Percentiles rank a stretch among this genome's conserved stretches.
phyloP scores from a whole-genome alignment of 495 filamentous ascomycete genomes.

The Penicillium salamii region DNA sequence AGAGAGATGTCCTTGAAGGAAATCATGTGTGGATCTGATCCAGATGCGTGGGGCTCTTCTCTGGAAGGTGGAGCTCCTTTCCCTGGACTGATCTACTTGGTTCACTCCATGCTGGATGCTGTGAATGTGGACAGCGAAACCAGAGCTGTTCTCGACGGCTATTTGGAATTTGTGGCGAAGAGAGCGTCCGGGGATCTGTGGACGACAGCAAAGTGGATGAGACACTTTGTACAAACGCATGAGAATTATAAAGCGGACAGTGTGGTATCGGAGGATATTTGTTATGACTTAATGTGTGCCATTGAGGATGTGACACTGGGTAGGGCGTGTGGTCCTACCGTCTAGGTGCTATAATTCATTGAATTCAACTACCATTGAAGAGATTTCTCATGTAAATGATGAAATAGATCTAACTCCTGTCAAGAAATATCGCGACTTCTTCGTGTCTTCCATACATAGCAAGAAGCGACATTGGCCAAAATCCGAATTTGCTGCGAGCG shows the following conservation, averaged over 20 bases:
- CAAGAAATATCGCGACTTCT: too few species aligned
- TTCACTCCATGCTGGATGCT: neutral
- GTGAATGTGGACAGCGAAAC: constrained; percentile 55
- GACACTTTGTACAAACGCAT: constrained; percentile 68
- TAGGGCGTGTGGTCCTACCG: too few species aligned
- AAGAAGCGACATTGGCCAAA: too few species aligned
- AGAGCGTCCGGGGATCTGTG: constrained; percentile 71
- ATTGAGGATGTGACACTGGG: too few species aligned
- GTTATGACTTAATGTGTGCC: constrained; percentile 50
- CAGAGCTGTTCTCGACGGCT: constrained; percentile 57
- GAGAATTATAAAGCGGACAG: constrained; percentile 67
- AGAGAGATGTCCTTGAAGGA: neutral
- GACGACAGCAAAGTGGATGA: constrained; percentile 80
- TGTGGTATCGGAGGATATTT: constrained; percentile 64
- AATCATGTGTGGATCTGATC: neutral
- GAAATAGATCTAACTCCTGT: too few species aligned
- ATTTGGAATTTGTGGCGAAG: constrained; percentile 63
- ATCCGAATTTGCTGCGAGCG: too few species aligned
- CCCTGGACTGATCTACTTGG: neutral
- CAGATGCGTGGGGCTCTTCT: too few species aligned
- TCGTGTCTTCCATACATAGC: too few species aligned
- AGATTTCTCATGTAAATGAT: too few species aligned
- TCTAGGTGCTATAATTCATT: too few species aligned
- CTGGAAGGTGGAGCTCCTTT: neutral
- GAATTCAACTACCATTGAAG: too few species aligned